A percentile compares a stretch with the other conserved stretches of the same genome.
phyloP scores from a whole-genome alignment of 176 grass and related monocot species.

The Musa acuminata region DNA sequence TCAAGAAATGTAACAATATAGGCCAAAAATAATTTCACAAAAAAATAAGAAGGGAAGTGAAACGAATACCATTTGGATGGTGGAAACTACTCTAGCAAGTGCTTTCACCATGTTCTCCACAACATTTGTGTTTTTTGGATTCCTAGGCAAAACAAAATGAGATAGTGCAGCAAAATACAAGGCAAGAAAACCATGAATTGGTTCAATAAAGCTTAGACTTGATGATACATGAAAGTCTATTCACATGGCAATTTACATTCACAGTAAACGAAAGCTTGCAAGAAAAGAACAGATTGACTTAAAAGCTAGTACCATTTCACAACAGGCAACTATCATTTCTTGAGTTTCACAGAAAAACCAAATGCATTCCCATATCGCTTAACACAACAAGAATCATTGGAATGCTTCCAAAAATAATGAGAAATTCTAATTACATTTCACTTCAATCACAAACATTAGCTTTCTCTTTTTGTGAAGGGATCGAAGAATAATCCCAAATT shows the following conservation, averaged over 20 bases:
- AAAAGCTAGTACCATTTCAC: neutral
- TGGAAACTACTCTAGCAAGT: conserved; percentile 83
- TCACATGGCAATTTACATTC: neutral
- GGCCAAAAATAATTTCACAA: neutral
- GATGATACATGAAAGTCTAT: neutral
- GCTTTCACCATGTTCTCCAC: conserved; percentile 93
- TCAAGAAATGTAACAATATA: neutral
- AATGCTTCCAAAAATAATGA: neutral
- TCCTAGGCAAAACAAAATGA: conserved; percentile 38
- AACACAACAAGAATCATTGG: neutral
- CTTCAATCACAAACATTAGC: neutral
- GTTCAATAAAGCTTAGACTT: conserved; percentile 19
- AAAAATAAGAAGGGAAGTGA: conserved; percentile 12
- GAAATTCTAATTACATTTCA: neutral
- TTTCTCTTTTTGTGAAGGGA: neutral
- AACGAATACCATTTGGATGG: conserved; percentile 67
- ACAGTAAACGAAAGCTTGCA: neutral
- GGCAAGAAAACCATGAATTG: neutral
- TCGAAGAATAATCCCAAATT: neutral
- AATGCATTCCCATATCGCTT: neutral
- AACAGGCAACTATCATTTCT: neutral
- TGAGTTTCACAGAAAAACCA: neutral
- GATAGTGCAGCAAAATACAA: conserved; percentile 15
- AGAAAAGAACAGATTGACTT: conserved; percentile 4
- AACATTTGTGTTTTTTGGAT: conserved; percentile 94